Percentiles rank a stretch among this genome's conserved stretches.
Evolutionary conservation across 257 asterid genomes (phyloP).

Genomic region (Solanum neorickii): DNA sequence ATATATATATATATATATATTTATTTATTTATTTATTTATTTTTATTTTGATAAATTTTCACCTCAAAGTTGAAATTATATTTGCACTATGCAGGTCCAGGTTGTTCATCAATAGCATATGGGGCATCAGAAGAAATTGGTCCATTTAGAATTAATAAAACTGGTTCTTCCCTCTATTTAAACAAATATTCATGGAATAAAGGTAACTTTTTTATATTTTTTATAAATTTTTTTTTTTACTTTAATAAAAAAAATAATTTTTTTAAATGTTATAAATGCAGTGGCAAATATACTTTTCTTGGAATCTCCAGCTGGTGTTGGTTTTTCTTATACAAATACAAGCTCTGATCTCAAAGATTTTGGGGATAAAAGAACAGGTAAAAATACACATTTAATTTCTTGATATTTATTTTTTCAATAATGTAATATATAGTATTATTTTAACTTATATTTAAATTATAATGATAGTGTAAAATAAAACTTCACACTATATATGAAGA

Average conservation of each 20-base stretch:
- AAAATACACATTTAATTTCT: background rate
- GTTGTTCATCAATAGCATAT: conserved; percentile 86
- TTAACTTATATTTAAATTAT: background rate
- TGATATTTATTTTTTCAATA: background rate
- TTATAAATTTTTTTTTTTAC: background rate
- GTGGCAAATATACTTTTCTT: conserved; percentile 71
- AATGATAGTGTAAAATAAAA: background rate
- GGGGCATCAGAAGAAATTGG: conserved; percentile 95
- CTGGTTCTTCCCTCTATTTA: conserved; percentile 48
- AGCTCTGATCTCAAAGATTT: conserved; percentile 47
- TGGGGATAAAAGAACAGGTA: conserved; percentile 75
- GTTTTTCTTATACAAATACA: conserved; percentile 78
- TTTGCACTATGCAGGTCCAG: conserved; percentile 60
- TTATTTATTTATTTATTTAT: too few relatives aligned
- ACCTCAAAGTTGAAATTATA: background rate
- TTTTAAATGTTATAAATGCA: conserved; percentile 5
- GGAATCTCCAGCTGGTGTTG: conserved; percentile 92
- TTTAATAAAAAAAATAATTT: background rate
- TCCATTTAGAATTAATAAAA: conserved; percentile 60
- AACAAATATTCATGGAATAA: conserved; percentile 69
- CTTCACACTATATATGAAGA: background rate
- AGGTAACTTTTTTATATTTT: conserved; percentile 21
- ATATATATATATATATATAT: background rate
- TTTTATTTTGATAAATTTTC: background rate
- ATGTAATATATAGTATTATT: background rate